Base-by-base conservation (phyloP, 73 alveolate genomes). In the Effrenium voratum region DNA sequence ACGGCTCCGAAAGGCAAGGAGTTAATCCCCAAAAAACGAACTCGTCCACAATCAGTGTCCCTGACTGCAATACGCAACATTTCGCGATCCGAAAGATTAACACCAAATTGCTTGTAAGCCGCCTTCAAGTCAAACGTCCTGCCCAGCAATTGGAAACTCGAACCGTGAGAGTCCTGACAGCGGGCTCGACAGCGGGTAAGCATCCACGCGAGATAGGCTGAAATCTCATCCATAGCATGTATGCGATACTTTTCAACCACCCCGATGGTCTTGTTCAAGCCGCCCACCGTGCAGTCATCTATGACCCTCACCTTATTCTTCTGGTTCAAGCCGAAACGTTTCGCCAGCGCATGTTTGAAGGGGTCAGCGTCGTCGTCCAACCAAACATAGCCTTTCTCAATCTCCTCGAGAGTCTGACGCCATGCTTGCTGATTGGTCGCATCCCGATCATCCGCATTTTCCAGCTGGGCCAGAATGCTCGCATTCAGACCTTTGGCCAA, bases 281-380 rank as follows among this genome's bases (percentile, higher is more conserved):
- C 93, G 12, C 93, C 50, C 32, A 50, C 38, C n/a, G 46, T 82
- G 57, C 93, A 52, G 46, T 82, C 93, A 19, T 82, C 93, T 1
- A 82, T 82, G 5, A 82, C 36, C 57, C 93, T 28, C n/a, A n/a
- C 24, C 13, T 82, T 82, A 5, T 82, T 52, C 10, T 38, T 3
- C 52, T 82, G 93, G 2, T 34, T n/a, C 50, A 82, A 52, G 15
- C 93, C 93, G 13, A 82, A 82, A 0, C 93, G 34, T 38, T 55
- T 49, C 2, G 77, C 73, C 38, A 82, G 24, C 19, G 50, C 2
- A 1, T 30, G 5, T 2, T 1, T 15, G 0, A 0, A 0, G 4
- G 57, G 77, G n/a, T 82, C 55, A 36, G 45, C 30, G 19, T 1
- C 13, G 5, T 49, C 55, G 38, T 82, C 93, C 2, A 82, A 0